Evolutionary conservation across 225 moss, liverwort and hornwort genomes (phyloP).

Genomic region (Lunularia cruciata): DNA sequence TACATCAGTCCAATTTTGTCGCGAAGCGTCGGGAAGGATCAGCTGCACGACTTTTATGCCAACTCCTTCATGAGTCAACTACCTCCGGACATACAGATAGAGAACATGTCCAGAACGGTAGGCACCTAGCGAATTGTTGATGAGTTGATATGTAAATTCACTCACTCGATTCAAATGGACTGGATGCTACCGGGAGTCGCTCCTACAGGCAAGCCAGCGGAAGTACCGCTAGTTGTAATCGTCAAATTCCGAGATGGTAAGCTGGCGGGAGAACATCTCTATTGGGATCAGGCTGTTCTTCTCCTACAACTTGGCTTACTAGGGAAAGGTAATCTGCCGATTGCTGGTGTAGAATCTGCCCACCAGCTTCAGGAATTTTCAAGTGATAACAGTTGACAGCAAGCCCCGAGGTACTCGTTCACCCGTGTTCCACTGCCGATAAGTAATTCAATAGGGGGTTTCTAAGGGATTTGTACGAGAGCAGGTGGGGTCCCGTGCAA

Average conservation of each 20-base stretch:
- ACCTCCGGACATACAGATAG: not conserved
- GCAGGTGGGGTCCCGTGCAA: too few relatives aligned
- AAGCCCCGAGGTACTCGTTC: too few relatives aligned
- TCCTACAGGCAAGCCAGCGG: not conserved
- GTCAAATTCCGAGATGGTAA: not conserved
- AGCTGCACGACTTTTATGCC: not conserved
- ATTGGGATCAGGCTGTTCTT: constrained; percentile 14
- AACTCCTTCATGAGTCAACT: not conserved
- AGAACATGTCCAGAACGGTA: not conserved
- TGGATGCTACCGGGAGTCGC: constrained; percentile 11
- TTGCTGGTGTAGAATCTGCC: not conserved
- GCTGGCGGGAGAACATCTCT: not conserved
- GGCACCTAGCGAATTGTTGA: not conserved
- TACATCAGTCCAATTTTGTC: too few relatives aligned
- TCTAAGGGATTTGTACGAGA: too few relatives aligned
- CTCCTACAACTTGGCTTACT: constrained; percentile 7
- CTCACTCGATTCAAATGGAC: not conserved
- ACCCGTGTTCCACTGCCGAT: too few relatives aligned
- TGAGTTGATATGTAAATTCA: constrained; percentile 6
- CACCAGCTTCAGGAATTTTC: not conserved
- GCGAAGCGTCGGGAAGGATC: not conserved
- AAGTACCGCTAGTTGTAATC: not conserved
- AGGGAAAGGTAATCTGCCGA: not conserved
- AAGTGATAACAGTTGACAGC: too few relatives aligned
- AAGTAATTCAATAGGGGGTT: too few relatives aligned